Base-by-base conservation (phyloP, 164 flowering plant species). In the Magnolia officinalis region DNA sequence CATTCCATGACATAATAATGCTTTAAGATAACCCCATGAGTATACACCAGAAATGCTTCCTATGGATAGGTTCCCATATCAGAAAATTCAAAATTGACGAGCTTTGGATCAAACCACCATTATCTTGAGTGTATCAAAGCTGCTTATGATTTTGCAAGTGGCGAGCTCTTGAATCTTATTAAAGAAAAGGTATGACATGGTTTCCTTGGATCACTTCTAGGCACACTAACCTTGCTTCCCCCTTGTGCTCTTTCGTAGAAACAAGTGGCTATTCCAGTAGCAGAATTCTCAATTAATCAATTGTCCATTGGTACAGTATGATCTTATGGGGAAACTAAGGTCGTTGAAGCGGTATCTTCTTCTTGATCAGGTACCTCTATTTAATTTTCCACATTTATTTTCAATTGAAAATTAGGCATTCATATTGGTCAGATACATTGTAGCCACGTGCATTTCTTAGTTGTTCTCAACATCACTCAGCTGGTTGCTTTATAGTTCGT, bases 291-390 rank as follows among this genome's bases (percentile, higher is more conserved):
- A 84, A 11, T 68, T 58, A 74, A 13, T 66, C 64, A 26, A 66
- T 74, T 66, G 50, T 64, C 74, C 66, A 37, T 67, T 72, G 75
- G 37, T 81, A 76, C 79, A 96, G 98, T 96, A 88, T 88, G 99
- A 94, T 86, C 90, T 94, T 63, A 81, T 90, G 80, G 98, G 98
- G 74, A 96, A 90, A 87, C 85, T 96, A 82, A 87, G 90, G 75
- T 91, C 98, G 5, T 86, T 96, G 79, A 96, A 96, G 88, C 97
- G 89, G 75, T 94, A 96, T 85, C 91, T 96, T 79, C 98, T 96
- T 78, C 98, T 96, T 52, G 99, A 96, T 86, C 98, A 94, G 98
- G 99, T 92, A 65, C 6, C 13, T 20, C 7, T 16, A 45, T 58
- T 21, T 58, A 13, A 20, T 20, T 9, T 11, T 68, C 9, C 50